Evolutionary conservation across 2,329 filamentous ascomycete genomes (phyloP).

Genomic region (Fusarium musae): DNA sequence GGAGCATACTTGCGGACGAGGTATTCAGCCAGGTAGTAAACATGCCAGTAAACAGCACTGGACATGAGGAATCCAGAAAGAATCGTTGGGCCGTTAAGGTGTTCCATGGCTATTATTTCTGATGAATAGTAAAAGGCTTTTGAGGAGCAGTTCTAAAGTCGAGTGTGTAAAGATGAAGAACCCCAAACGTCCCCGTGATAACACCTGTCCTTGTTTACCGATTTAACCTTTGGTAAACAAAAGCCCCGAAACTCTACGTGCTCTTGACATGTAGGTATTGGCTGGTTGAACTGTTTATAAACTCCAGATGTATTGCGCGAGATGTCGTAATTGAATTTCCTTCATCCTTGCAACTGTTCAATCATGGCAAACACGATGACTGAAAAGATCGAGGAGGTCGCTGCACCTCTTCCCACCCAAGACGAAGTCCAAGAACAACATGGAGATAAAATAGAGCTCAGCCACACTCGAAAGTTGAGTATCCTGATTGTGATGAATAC

Average conservation of each 20-base stretch:
- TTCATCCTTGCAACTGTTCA: background rate
- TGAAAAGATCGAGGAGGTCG: background rate
- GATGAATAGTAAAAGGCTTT: background rate
- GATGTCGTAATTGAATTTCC: background rate
- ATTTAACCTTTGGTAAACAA: conserved; percentile 3
- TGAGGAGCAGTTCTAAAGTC: background rate
- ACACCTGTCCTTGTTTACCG: background rate
- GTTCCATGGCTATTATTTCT: conserved; percentile 4
- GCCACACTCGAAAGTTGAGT: conserved; percentile 12
- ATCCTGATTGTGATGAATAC: conserved; percentile 39
- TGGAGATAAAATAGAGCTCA: background rate
- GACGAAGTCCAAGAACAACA: background rate
- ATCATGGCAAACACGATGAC: background rate
- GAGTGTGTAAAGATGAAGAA: background rate
- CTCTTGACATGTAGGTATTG: background rate
- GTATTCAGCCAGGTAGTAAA: conserved; percentile 18
- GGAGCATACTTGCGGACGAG: conserved; percentile 24
- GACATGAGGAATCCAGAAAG: conserved; percentile 32
- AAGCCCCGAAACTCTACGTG: background rate
- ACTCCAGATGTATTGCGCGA: background rate
- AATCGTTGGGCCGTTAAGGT: conserved; percentile 27
- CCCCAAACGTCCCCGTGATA: background rate
- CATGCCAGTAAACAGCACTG: conserved; percentile 37
- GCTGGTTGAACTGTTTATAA: background rate
- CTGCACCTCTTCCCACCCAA: background rate